phyloP scores from a whole-genome alignment of 2,329 filamentous ascomycete species.

The Didymella glomerata region DNA sequence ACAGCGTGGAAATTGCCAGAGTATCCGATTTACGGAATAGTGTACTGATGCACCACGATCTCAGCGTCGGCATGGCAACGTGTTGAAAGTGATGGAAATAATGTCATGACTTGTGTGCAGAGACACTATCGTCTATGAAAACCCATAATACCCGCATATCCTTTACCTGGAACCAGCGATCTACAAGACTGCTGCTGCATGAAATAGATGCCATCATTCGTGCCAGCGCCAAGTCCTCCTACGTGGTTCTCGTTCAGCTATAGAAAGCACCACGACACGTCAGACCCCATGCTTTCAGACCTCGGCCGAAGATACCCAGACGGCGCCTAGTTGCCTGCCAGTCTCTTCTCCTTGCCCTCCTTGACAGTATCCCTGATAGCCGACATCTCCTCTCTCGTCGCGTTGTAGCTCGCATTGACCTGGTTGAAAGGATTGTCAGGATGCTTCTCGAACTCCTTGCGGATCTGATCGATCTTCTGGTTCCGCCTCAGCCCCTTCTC shows the following conservation, averaged over 20 bases:
- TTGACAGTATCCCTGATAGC: conserved; percentile 72
- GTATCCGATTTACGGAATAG: too few species aligned
- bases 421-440: conserved; percentile 97
- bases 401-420: conserved; percentile 77
- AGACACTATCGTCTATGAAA: background rate
- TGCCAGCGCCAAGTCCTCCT: background rate
- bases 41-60: background rate
- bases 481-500: conserved; percentile 83
- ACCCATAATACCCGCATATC: background rate
- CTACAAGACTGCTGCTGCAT: background rate
- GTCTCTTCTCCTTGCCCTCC: conserved; percentile 75
- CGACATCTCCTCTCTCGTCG: conserved; percentile 77
- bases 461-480: conserved; percentile 83
- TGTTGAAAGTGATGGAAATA: background rate
- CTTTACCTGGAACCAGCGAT: background rate
- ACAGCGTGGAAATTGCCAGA: too few species aligned
- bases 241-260: background rate
- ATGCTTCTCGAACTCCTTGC: conserved; percentile 94
- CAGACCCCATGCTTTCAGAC: background rate
- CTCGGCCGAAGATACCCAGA: background rate
- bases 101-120: background rate
- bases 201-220: background rate
- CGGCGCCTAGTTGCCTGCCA: conserved; percentile 49
- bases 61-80: background rate
- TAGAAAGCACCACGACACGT: background rate